phyloP scores from a whole-genome alignment of 73 alveolate genomes.

The Paramecium biaurelia region DNA sequence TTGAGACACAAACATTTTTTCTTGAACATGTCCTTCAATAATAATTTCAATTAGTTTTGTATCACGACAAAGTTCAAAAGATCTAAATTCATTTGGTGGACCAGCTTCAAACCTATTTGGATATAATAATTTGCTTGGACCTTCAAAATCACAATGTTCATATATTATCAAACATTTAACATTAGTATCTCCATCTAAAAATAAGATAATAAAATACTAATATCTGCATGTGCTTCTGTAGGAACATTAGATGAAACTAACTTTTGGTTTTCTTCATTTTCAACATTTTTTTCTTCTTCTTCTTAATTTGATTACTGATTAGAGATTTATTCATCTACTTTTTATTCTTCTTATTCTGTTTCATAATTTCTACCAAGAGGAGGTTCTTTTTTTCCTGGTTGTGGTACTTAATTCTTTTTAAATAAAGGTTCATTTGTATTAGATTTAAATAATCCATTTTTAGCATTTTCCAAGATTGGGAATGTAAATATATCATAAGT shows the following conservation, averaged over 20 bases:
- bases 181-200: slow-evolving; percentile 36
- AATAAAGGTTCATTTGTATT: slow-evolving; percentile 31
- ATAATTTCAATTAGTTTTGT: not conserved
- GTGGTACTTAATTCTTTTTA: not conserved
- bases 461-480: slow-evolving; percentile 28
- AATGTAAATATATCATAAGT: slow-evolving; percentile 38
- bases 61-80: slow-evolving; percentile 15
- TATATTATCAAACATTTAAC: slow-evolving; percentile 2
- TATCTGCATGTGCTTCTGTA: not conserved
- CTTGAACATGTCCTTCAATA: slow-evolving; percentile 27
- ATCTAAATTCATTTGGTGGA: slow-evolving; percentile 17
- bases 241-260: not conserved
- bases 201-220: not conserved
- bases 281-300: not conserved
- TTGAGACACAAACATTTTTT: not conserved
- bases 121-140: not conserved
- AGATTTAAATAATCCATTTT: slow-evolving; percentile 28
- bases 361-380: not conserved
- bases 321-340: not conserved
- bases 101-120: slow-evolving; percentile 16
- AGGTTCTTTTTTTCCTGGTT: not conserved
- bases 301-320: not conserved
- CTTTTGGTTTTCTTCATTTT: not conserved
- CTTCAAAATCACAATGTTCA: slow-evolving; percentile 54
- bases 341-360: not conserved